Conservation (phyloP, 2,329 filamentous ascomycete genomes). For the Scedosporium boydii region DNA sequence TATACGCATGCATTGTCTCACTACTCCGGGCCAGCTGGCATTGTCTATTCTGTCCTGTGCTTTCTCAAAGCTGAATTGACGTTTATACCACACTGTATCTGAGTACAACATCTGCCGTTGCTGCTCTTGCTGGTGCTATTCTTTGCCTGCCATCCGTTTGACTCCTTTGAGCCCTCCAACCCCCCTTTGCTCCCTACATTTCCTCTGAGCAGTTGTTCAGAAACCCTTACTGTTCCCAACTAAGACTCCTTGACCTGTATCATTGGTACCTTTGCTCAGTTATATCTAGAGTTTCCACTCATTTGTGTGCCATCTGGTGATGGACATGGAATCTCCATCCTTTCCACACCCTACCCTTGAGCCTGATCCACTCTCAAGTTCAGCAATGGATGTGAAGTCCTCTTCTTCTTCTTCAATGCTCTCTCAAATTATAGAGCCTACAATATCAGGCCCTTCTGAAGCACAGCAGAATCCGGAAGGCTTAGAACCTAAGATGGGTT, state of each 20-base stretch:
- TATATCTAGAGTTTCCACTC: not conserved
- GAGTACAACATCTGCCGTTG: not conserved
- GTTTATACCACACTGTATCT: not conserved
- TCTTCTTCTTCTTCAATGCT: not conserved
- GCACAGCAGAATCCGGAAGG: not conserved
- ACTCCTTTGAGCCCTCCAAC: too few species aligned
- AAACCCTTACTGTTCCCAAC: not conserved
- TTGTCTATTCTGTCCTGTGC: not conserved
- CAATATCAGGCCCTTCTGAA: not conserved
- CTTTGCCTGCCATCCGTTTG: not conserved
- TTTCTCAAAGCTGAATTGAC: too few species aligned
- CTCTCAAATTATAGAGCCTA: not conserved
- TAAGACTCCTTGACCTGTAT: not conserved
- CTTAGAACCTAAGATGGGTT: slow-evolving; percentile 14
- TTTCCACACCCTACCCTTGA: too few species aligned
- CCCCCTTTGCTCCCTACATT: not conserved
- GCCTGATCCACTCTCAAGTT: not conserved
- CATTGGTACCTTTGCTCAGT: not conserved
- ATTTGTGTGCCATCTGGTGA: not conserved
- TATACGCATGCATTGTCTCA: not conserved
- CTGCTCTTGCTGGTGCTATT: not conserved
- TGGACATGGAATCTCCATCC: not conserved
- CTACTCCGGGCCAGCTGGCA: not conserved
- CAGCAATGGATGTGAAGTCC: not conserved
- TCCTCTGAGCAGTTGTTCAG: not conserved